phyloP scores from a whole-genome alignment of 768 basidiomycete genomes.

The Boletales sp. region DNA sequence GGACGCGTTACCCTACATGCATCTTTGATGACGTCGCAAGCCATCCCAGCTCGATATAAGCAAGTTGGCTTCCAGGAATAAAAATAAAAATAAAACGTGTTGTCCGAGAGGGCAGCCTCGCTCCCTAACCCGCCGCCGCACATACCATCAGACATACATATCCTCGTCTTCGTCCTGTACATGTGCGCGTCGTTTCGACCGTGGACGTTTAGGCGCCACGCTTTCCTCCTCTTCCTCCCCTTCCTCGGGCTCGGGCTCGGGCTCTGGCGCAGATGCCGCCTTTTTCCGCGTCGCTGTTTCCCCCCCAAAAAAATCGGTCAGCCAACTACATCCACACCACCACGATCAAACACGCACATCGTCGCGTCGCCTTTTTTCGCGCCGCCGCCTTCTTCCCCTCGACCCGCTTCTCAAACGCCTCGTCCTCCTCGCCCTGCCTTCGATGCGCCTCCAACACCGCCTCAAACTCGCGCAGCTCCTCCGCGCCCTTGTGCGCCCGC shows the following conservation, averaged over 20 bases:
- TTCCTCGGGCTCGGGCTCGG: slow-evolving; percentile 9
- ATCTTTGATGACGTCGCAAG: too few relatives aligned
- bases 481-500: slow-evolving; percentile 82
- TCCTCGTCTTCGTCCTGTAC: slow-evolving; percentile 4
- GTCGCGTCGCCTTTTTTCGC: slow-evolving; percentile 61
- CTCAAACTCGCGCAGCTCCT: slow-evolving; percentile 94
- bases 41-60: too few relatives aligned
- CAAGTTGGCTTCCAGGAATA: too few relatives aligned
- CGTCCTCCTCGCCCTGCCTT: slow-evolving; percentile 86
- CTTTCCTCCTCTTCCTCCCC: too few relatives aligned
- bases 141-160: slow-evolving; percentile 1
- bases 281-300: slow-evolving; percentile 33
- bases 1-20: too few relatives aligned
- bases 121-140: not conserved
- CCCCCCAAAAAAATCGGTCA: not conserved
- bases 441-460: slow-evolving; percentile 78
- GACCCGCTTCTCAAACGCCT: slow-evolving; percentile 84
- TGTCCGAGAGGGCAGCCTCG: too few relatives aligned
- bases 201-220: not conserved
- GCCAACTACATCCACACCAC: too few relatives aligned
- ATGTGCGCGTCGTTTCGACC: slow-evolving; percentile 7
- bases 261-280: slow-evolving; percentile 11
- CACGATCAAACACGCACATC: slow-evolving; percentile 30
- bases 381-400: slow-evolving; percentile 79
- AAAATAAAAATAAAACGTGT: too few relatives aligned